Percentiles rank a stretch among this genome's conserved stretches.
Evolutionary conservation across 306 rosid genomes (phyloP).

Genomic region (Cucumis melo): DNA sequence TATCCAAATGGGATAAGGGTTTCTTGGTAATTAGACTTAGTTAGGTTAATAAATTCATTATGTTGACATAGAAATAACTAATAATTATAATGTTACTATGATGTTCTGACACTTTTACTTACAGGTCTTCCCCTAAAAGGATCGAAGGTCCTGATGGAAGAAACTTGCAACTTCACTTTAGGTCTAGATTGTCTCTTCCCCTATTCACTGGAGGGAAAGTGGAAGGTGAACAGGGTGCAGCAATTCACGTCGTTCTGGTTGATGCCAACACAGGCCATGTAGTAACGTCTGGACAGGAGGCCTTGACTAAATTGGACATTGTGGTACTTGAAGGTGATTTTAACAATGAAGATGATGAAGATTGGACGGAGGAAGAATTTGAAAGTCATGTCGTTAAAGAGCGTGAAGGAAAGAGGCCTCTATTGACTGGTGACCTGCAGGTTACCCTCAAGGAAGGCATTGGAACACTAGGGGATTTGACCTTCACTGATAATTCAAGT

Average conservation of each 20-base stretch:
- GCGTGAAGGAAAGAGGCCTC: slow-evolving; percentile 97
- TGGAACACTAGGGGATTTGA: slow-evolving; percentile 86
- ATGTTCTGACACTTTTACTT: slow-evolving; percentile 14
- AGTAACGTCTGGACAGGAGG: slow-evolving; percentile 69
- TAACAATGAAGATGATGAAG: slow-evolving; percentile 88
- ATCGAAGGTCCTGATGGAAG: slow-evolving; percentile 90
- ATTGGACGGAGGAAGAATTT: slow-evolving; percentile 82
- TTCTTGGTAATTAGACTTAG: background rate
- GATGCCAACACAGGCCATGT: slow-evolving; percentile 45
- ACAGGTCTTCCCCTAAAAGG: slow-evolving; percentile 92
- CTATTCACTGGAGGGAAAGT: slow-evolving; percentile 98
- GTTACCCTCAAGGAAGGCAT: slow-evolving; percentile 94
- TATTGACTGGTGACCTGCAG: slow-evolving; percentile 83
- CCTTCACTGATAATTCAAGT: slow-evolving; percentile 93
- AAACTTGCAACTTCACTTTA: slow-evolving; percentile 72
- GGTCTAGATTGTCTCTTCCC: slow-evolving; percentile 84
- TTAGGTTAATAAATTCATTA: background rate
- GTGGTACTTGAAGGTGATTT: slow-evolving; percentile 99
- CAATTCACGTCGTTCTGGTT: slow-evolving; percentile 71
- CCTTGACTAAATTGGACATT: slow-evolving; percentile 65
- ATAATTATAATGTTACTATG: background rate
- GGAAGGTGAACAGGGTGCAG: slow-evolving; percentile 99
- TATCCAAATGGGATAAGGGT: background rate
- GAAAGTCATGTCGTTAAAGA: slow-evolving; percentile 94
- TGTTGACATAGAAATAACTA: background rate